Conservation (phyloP, 176 grass and related monocot species). For the Musa itinerans region DNA sequence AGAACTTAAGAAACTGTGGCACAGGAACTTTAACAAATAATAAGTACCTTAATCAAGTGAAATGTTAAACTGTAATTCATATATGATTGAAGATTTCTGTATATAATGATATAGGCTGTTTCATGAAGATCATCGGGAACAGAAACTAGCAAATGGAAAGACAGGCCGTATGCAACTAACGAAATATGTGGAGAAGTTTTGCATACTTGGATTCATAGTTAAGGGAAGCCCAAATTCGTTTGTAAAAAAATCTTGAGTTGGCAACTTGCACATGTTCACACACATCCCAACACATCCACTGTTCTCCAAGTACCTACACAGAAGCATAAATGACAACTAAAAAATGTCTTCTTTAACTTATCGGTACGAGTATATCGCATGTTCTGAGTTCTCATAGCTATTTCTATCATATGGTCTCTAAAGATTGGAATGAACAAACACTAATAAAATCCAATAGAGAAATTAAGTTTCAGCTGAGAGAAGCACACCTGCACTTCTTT, state of each 20-base stretch:
- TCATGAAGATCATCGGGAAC: not conserved
- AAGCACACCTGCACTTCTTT: constrained; percentile 58
- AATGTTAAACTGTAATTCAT: not conserved
- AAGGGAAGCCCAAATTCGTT: constrained; percentile 86
- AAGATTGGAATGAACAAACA: not conserved
- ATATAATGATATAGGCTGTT: not conserved
- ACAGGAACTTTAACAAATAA: not conserved
- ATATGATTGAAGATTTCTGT: not conserved
- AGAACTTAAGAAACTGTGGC: too few relatives aligned
- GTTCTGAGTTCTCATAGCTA: not conserved
- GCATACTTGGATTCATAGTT: constrained; percentile 93
- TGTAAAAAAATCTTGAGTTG: constrained; percentile 88
- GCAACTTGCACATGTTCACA: constrained; percentile 88
- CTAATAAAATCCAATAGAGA: not conserved
- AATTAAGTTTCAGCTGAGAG: not conserved
- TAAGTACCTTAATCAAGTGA: not conserved
- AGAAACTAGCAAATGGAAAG: not conserved
- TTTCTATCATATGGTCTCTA: not conserved
- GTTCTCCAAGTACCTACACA: constrained; percentile 67
- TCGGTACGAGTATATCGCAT: not conserved
- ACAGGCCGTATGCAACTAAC: not conserved
- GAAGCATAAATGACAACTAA: not conserved
- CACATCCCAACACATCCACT: constrained; percentile 92
- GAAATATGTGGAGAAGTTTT: not conserved
- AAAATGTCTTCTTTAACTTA: not conserved